Evolutionary conservation across 108 stramenopile species (phyloP), one percentile per base, ranked within the genome.

Genomic region (Skeletonema menzelii): DNA sequence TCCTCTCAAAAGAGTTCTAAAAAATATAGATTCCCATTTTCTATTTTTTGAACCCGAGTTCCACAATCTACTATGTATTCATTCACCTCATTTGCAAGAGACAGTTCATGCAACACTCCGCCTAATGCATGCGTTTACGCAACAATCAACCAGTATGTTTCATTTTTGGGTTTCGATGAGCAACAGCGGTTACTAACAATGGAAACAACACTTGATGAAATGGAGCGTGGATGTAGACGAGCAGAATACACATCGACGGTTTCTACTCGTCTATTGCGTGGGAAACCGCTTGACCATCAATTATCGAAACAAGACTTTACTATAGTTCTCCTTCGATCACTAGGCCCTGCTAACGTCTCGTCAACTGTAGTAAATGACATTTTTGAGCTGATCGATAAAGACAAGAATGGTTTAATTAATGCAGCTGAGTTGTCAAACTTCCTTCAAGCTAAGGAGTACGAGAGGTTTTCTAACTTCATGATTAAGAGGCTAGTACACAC

Each of bases 361-460:
- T 24, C 70, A 27, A 13, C 62, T 1, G 37, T 72, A 49, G 70
- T 72, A 17, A 34, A 72, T 55, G 47, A 63, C 10, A 63, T 72
- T 8, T 72, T 72, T 38, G 53, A 55, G 28, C 61, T 63, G 35
- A 35, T 72, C n/a, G 62, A 63, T 34, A 26, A 24, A 26, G 70
- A 72, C 32, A 63, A 62, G n/a, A 53, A 72, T 72, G 70, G 70
- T n/a, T 63, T 46, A 46, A 46, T 72, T 30, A 35, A 62, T 63
- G 14, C 27, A 24, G 70, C 62, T 7, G 70, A 72, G 28, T 31
- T 72, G 20, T 37, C 70, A 24, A 62, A 22, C 30, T 55, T 55
- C 31, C 28, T 72, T 22, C 53, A 55, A 31, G 24, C 19, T 8
- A 8, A 32, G 22, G 47, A 55, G 20, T 62, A 63, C 24, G 11